Percentiles rank a stretch among this genome's conserved stretches.
These are phyloP conservation scores for Chaetomidium leptoderma DNA, from an alignment of 495 filamentous ascomycete genomes.

Conservation along the genomic window DNA sequence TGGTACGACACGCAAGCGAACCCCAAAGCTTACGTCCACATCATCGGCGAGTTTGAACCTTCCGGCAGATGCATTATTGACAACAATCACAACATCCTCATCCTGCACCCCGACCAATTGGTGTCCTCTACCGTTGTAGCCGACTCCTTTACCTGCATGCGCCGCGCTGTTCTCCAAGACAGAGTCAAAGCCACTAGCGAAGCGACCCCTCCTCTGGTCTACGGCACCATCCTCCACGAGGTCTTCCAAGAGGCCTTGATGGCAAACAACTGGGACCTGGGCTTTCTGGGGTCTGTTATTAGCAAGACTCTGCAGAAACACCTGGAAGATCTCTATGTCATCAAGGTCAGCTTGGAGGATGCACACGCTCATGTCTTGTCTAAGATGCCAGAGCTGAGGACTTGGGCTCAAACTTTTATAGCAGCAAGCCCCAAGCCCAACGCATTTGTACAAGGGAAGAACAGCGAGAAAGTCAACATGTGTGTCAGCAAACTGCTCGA, in stretches of 20 bases:
- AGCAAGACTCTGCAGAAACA: conserved; percentile 62
- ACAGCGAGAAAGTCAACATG: conserved; percentile 66
- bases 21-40: conserved; percentile 70
- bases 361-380: conserved; percentile 72
- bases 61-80: conserved; percentile 67
- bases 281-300: conserved; percentile 60
- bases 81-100: conserved; percentile 76
- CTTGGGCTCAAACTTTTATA: conserved; percentile 82
- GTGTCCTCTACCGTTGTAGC: conserved; percentile 90
- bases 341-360: conserved; percentile 66
- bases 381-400: conserved; percentile 70
- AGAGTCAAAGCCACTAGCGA: conserved; percentile 83
- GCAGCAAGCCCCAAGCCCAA: conserved; percentile 62
- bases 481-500: conserved; percentile 90
- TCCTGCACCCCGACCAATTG: conserved; percentile 92
- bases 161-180: conserved; percentile 88
- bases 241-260: conserved; percentile 87
- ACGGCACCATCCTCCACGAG: conserved; percentile 88
- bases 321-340: conserved; percentile 79
- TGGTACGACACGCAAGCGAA: conserved; percentile 77
- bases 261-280: conserved; percentile 73
- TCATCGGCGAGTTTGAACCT: conserved; percentile 72
- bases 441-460: conserved; percentile 73
- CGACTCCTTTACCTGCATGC: conserved; percentile 84
- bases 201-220: conserved; percentile 70